phyloP scores from a whole-genome alignment of 345 rosid species.

The Citrus sinensis region DVS_A1.0 CM039164.1:27687501-27688000 shows the following conservation, averaged over 20 bases:
- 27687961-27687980: conserved; percentile 75
- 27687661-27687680: conserved; percentile 25
- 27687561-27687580: neutral
- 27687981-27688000: conserved; percentile 70
- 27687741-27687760: conserved; percentile 12
- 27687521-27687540: neutral
- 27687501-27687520: neutral
- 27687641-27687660: conserved; percentile 12
- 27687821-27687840: conserved; percentile 53
- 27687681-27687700: conserved; percentile 12
- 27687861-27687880: conserved; percentile 17
- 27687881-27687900: conserved; percentile 30
- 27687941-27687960: conserved; percentile 81
- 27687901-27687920: conserved; percentile 32
- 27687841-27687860: conserved; percentile 51
- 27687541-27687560: neutral
- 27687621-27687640: conserved; percentile 1
- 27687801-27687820: conserved; percentile 47
- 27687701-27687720: neutral
- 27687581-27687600: neutral
- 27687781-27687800: conserved; percentile 57
- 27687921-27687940: conserved; percentile 59
- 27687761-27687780: conserved; percentile 54
- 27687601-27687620: neutral
- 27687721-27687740: conserved; percentile 21